Evolutionary conservation across 257 asterid species (phyloP).

Genomic region (Forsythia suspensa): DNA sequence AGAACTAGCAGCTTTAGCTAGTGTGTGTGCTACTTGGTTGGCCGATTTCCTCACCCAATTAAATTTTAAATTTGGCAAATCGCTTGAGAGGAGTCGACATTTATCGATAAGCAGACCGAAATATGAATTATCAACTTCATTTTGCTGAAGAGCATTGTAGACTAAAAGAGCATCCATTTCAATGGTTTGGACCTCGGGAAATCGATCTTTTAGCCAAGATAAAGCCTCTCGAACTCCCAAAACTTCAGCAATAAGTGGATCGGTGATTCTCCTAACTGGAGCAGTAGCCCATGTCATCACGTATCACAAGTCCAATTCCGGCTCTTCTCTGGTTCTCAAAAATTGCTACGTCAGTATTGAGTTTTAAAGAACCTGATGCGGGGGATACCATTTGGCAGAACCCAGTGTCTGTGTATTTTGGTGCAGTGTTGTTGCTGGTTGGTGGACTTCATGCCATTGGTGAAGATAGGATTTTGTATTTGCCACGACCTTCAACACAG

Average conservation of each 20-base stretch:
- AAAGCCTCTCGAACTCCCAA: too few relatives aligned
- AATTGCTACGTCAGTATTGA: not conserved
- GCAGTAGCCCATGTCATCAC: not conserved
- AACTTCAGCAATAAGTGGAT: not conserved
- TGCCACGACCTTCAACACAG: not conserved
- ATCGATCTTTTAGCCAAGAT: too few relatives aligned
- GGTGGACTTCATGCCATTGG: not conserved
- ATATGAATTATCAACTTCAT: not conserved
- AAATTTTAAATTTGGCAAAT: not conserved
- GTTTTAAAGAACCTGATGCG: not conserved
- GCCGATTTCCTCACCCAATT: not conserved
- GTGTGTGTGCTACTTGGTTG: not conserved
- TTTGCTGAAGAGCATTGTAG: not conserved
- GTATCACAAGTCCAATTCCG: not conserved
- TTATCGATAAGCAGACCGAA: not conserved
- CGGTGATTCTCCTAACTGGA: not conserved
- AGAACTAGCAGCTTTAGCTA: not conserved
- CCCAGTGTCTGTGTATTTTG: not conserved
- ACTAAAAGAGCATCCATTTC: too few relatives aligned
- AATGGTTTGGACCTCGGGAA: too few relatives aligned
- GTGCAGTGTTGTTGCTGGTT: too few relatives aligned
- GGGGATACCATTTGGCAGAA: not conserved
- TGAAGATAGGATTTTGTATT: not conserved
- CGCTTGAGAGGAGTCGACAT: not conserved
- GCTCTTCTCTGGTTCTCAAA: not conserved